A percentile compares a stretch with the other conserved stretches of the same genome.
Conservation (phyloP, 1,139 yeast species). For the Nakaseomyces sp. region DNA sequence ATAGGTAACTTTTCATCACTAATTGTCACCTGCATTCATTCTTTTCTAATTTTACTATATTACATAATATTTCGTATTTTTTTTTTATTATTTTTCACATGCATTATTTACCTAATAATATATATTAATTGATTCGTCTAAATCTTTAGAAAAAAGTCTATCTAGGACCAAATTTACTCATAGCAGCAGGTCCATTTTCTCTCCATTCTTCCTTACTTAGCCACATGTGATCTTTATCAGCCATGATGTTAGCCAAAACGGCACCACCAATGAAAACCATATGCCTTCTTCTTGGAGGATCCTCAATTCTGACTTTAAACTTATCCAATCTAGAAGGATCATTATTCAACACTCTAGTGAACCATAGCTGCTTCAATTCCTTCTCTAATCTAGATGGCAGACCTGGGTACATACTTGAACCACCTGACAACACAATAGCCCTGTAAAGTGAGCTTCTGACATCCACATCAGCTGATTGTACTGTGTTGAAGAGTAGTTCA, state of each 20-base stretch:
- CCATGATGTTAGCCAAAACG: constrained; percentile 95
- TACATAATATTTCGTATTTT: no score
- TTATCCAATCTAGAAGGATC: constrained; percentile 82
- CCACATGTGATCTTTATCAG: constrained; percentile 98
- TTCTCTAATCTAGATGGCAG: constrained; percentile 91
- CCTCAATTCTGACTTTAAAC: constrained; percentile 94
- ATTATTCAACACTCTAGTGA: constrained; percentile 74
- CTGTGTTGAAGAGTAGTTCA: constrained; percentile 81
- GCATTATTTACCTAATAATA: constrained; percentile 5
- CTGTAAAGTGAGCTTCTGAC: constrained; percentile 79
- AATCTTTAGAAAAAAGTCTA: constrained; percentile 29
- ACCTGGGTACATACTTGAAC: constrained; percentile 98
- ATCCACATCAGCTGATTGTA: constrained; percentile 91
- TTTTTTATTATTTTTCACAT: constrained; percentile 4
- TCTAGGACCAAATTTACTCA: constrained; percentile 88
- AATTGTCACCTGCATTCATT: not conserved
- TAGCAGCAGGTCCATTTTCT: constrained; percentile 83
- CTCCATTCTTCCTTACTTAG: constrained; percentile 94
- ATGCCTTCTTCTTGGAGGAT: constrained; percentile 97
- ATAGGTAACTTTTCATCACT: not conserved
- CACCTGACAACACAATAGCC: constrained; percentile 93
- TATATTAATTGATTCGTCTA: not conserved
- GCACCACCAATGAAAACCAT: constrained; percentile 99
- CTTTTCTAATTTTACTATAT: not conserved
- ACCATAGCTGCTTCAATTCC: constrained; percentile 94